A percentile compares a stretch with the other conserved stretches of the same genome.
Conservation (phyloP, 176 grass and related monocot genomes). For the Triticum timopheevii region DNA sequence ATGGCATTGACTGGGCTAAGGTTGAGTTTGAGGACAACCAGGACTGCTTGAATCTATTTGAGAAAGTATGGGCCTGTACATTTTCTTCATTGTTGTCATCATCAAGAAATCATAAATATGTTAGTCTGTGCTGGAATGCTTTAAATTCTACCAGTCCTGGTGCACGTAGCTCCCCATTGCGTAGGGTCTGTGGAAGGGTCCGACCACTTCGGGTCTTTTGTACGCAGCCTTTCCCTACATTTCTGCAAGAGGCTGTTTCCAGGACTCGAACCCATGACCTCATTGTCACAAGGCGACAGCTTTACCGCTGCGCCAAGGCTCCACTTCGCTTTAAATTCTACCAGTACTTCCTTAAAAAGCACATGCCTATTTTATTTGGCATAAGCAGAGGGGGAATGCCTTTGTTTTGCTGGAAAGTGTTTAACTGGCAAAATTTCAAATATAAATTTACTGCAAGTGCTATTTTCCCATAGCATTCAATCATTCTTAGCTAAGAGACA, state of each 20-base stretch:
- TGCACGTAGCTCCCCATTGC: no score
- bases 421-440: not conserved
- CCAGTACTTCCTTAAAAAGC: not conserved
- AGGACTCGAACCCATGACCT: no score
- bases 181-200: no score
- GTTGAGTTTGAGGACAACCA: slow-evolving; percentile 98
- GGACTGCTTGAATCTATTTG: slow-evolving; percentile 89
- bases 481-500: not conserved
- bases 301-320: no score
- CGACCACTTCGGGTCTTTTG: no score
- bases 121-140: not conserved
- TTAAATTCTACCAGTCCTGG: not conserved
- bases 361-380: not conserved
- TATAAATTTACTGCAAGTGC: not conserved
- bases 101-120: not conserved
- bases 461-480: not conserved
- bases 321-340: not conserved
- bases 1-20: slow-evolving; percentile 98
- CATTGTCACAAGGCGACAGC: no score
- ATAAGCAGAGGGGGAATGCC: not conserved
- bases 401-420: not conserved
- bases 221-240: no score
- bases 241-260: no score
- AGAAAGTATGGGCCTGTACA: slow-evolving; percentile 63
- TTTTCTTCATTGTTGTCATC: not conserved